Evolutionary conservation across 179 eudicot species (phyloP).

Genomic region (Pouteria campechiana): DNA sequence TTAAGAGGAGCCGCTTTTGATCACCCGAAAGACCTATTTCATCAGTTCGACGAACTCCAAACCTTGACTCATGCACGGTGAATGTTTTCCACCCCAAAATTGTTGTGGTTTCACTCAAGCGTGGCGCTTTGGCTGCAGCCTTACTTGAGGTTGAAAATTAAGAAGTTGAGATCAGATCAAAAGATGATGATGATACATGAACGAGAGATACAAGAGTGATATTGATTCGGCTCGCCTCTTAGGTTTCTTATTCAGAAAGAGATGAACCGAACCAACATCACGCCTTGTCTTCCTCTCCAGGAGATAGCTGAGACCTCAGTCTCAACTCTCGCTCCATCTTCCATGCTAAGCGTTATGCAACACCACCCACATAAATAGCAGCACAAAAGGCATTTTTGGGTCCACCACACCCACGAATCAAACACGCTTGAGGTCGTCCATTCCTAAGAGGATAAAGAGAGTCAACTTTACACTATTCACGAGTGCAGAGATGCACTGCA

Average conservation of each 20-base stretch:
- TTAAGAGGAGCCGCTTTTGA: too few relatives aligned
- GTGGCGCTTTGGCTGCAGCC: too few relatives aligned
- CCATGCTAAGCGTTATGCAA: neutral
- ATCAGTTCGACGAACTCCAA: too few relatives aligned
- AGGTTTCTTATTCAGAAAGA: neutral
- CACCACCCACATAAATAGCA: neutral
- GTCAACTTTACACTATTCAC: too few relatives aligned
- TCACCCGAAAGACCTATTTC: too few relatives aligned
- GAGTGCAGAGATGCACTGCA: too few relatives aligned
- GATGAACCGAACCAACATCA: constrained; percentile 3
- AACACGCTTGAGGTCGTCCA: neutral
- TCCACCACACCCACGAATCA: neutral
- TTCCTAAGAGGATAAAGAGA: neutral
- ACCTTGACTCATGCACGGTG: too few relatives aligned
- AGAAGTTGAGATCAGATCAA: too few relatives aligned
- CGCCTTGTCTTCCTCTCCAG: constrained; percentile 2
- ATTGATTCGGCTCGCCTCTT: constrained; percentile 8
- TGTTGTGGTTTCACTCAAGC: too few relatives aligned
- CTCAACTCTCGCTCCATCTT: neutral
- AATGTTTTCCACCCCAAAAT: too few relatives aligned
- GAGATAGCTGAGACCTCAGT: neutral
- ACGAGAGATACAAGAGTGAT: constrained; percentile 8
- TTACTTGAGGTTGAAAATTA: too few relatives aligned
- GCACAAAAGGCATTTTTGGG: neutral
- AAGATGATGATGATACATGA: too few relatives aligned